phyloP scores from a whole-genome alignment of 768 basidiomycete species.

The Amyloporia xantha region DNA sequence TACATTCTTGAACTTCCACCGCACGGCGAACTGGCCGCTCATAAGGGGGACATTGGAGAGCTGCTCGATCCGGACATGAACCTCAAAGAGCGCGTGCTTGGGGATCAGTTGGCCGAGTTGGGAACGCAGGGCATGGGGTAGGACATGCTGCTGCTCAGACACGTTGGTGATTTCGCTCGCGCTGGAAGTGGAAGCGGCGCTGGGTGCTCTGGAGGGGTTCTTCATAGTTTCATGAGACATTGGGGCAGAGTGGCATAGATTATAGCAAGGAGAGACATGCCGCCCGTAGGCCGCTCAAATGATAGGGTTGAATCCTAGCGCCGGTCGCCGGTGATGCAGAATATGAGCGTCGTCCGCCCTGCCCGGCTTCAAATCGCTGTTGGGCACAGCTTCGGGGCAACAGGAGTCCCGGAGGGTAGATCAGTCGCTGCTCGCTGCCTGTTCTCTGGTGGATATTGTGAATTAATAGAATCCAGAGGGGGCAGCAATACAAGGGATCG shows the following conservation, averaged over 20 bases:
- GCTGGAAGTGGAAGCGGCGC: not conserved
- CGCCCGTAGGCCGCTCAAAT: not conserved
- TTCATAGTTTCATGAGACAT: slow-evolving; percentile 2
- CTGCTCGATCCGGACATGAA: slow-evolving; percentile 55
- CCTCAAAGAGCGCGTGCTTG: slow-evolving; percentile 60
- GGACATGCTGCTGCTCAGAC: not conserved
- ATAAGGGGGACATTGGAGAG: slow-evolving; percentile 68
- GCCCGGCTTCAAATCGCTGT: no score
- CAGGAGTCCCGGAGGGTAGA: no score
- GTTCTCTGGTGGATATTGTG: no score
- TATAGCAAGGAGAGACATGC: slow-evolving; percentile 2
- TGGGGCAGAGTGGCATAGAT: not conserved
- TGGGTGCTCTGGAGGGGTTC: not conserved
- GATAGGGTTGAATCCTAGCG: not conserved
- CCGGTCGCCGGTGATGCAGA: not conserved
- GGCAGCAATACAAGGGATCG: no score
- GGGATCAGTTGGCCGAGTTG: slow-evolving; percentile 58
- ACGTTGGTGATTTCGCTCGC: not conserved
- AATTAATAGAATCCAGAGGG: no score
- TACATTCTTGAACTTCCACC: slow-evolving; percentile 67
- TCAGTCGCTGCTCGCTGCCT: no score
- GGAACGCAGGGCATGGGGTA: slow-evolving; percentile 36
- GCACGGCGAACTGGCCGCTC: slow-evolving; percentile 59
- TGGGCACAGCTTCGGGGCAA: no score
- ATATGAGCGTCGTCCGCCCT: not conserved